A percentile compares a stretch with the other conserved stretches of the same genome.
Conservation (phyloP, 164 flowering plant species). For the Tetrastigma voinierianum region DNA sequence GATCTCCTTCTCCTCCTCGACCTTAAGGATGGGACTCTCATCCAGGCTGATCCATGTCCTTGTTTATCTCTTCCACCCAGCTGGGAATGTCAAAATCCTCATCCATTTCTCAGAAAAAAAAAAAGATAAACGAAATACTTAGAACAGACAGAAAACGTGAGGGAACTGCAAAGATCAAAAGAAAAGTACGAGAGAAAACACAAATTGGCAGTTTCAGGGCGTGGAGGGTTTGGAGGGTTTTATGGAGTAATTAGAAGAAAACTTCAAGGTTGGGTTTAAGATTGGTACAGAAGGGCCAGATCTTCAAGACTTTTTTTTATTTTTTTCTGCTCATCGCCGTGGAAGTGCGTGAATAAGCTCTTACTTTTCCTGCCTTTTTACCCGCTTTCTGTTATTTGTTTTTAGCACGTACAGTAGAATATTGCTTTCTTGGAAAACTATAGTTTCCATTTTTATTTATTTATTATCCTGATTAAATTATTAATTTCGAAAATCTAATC, state of each 20-base stretch:
- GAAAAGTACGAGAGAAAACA: not conserved
- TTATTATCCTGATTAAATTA: too few relatives aligned
- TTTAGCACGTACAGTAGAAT: too few relatives aligned
- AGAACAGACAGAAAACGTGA: not conserved
- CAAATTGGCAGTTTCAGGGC: too few relatives aligned
- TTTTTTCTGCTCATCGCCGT: too few relatives aligned
- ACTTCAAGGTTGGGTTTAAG: slow-evolving; percentile 10
- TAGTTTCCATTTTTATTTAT: too few relatives aligned
- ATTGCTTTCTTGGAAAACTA: too few relatives aligned
- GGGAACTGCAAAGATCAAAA: not conserved
- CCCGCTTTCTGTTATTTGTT: too few relatives aligned
- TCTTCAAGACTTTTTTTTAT: too few relatives aligned
- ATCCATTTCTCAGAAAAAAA: slow-evolving; percentile 23
- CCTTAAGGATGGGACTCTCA: slow-evolving; percentile 47
- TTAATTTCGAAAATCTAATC: too few relatives aligned
- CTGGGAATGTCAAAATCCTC: slow-evolving; percentile 32
- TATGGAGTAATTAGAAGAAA: not conserved
- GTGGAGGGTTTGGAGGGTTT: not conserved
- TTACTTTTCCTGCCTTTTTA: too few relatives aligned
- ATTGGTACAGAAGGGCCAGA: slow-evolving; percentile 2
- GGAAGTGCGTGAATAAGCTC: too few relatives aligned
- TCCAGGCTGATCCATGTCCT: slow-evolving; percentile 37
- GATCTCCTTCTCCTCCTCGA: slow-evolving; percentile 95
- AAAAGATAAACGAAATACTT: not conserved
- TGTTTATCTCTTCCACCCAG: slow-evolving; percentile 25